Conservation (phyloP, 176 grass and related monocot species). For the Phoenix roebelenii region DNA sequence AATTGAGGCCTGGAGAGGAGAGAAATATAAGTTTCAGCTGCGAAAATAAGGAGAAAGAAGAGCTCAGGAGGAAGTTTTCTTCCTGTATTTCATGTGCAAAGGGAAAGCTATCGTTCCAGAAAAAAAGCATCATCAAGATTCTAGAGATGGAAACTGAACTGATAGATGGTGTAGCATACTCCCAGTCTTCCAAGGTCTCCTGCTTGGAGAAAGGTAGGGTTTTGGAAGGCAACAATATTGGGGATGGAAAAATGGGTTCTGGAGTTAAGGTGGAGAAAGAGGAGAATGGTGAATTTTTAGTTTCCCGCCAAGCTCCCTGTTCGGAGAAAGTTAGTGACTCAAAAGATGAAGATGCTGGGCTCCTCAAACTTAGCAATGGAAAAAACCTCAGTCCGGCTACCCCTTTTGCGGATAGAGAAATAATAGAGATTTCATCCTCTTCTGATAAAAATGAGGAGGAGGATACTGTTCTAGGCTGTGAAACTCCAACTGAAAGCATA, state of each 20-base stretch:
- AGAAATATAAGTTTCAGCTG: no score
- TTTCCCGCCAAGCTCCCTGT: slow-evolving; percentile 4
- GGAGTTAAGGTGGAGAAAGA: slow-evolving; percentile 1
- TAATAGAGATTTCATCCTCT: slow-evolving; percentile 15
- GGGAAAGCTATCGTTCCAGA: no score
- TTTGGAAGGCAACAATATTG: slow-evolving; percentile 7
- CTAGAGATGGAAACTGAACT: no score
- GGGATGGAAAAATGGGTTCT: slow-evolving; percentile 6
- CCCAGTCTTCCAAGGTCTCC: background rate
- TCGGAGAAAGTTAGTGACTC: slow-evolving; percentile 12
- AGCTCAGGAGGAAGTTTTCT: no score
- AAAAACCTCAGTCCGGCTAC: slow-evolving; percentile 4
- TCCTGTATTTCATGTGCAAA: no score
- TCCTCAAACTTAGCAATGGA: slow-evolving; percentile 15
- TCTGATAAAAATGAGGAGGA: slow-evolving; percentile 4
- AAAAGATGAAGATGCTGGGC: slow-evolving; percentile 5
- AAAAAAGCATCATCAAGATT: no score
- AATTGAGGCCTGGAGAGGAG: no score
- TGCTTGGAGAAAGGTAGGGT: slow-evolving; percentile 4
- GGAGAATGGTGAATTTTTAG: slow-evolving; percentile 8
- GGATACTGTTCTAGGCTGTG: slow-evolving; percentile 6
- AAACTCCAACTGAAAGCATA: slow-evolving; percentile 17
- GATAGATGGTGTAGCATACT: no score
- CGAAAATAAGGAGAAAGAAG: no score
- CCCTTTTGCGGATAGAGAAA: slow-evolving; percentile 6